Percentiles rank a stretch among this genome's conserved stretches.
phyloP scores from a whole-genome alignment of 306 rosid species.

The Vigna reflexopilosa region DNA sequence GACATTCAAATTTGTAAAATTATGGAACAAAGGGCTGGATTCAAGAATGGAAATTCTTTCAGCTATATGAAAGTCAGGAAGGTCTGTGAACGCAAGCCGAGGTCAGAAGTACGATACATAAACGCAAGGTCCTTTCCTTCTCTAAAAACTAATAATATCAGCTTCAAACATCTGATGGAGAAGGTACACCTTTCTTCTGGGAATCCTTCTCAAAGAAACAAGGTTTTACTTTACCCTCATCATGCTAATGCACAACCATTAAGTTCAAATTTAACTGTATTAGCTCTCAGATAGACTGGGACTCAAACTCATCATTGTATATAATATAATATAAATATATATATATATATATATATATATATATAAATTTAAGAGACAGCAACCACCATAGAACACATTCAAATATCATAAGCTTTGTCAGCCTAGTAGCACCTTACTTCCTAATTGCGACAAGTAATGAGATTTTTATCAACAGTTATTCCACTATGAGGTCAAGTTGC shows the following conservation, averaged over 20 bases:
- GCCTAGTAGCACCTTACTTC: slow-evolving; percentile 16
- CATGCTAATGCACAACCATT: neutral
- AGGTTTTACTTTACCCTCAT: neutral
- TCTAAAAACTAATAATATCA: neutral
- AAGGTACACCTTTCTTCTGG: neutral
- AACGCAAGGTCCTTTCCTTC: slow-evolving; percentile 1
- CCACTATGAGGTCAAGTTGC: slow-evolving; percentile 5
- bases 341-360: neutral
- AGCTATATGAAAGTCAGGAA: neutral
- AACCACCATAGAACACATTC: slow-evolving; percentile 1
- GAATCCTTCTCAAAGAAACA: neutral
- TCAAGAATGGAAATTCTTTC: slow-evolving; percentile 8
- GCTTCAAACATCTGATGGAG: neutral
- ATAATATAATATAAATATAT: neutral
- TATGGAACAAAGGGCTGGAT: neutral
- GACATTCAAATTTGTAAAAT: neutral
- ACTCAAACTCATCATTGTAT: neutral
- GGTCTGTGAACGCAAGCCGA: slow-evolving; percentile 14
- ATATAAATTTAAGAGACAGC: slow-evolving; percentile 1
- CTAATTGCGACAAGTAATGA: neutral
- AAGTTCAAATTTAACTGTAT: slow-evolving; percentile 1
- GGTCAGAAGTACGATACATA: neutral
- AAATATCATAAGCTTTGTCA: neutral
- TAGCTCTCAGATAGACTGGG: slow-evolving; percentile 11
- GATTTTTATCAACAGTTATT: neutral